These are phyloP conservation scores for Mercurialis annua DNA, from an alignment of 345 rosid species.

Conservation along the genomic window DNA sequence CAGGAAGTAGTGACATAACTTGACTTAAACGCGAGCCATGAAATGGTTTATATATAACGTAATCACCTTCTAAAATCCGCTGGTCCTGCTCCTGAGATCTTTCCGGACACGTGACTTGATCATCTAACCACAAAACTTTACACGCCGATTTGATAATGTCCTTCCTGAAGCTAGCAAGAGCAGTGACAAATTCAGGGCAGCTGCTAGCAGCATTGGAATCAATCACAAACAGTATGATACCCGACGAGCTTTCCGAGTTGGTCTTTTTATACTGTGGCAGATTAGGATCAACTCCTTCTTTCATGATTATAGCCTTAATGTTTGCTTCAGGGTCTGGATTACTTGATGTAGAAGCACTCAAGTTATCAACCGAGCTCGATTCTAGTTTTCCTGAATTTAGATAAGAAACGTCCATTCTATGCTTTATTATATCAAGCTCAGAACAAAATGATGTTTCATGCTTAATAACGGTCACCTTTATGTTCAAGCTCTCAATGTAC, in stretches of 20 bases:
- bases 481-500: constrained; percentile 33
- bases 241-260: constrained; percentile 15
- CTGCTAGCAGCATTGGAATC: constrained; percentile 20
- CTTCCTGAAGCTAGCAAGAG: constrained; percentile 19
- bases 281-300: constrained; percentile 16
- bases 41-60: constrained; percentile 21
- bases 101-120: constrained; percentile 8
- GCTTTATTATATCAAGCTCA: constrained; percentile 25
- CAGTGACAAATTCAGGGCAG: constrained; percentile 3
- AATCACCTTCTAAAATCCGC: constrained; percentile 9
- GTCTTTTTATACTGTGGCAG: constrained; percentile 12
- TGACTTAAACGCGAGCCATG: constrained; percentile 33
- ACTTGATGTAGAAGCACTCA: constrained; percentile 14
- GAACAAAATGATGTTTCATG: constrained; percentile 14
- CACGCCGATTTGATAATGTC: constrained; percentile 17
- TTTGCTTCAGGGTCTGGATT: constrained; percentile 11
- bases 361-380: not conserved
- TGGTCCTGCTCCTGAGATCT: not conserved
- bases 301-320: constrained; percentile 9
- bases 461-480: constrained; percentile 26
- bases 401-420: constrained; percentile 17
- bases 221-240: constrained; percentile 25
- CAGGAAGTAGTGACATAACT: constrained; percentile 29
- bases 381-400: constrained; percentile 15
- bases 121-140: constrained; percentile 32